phyloP scores from a whole-genome alignment of 345 rosid species.

The Camelina laxa region DNA sequence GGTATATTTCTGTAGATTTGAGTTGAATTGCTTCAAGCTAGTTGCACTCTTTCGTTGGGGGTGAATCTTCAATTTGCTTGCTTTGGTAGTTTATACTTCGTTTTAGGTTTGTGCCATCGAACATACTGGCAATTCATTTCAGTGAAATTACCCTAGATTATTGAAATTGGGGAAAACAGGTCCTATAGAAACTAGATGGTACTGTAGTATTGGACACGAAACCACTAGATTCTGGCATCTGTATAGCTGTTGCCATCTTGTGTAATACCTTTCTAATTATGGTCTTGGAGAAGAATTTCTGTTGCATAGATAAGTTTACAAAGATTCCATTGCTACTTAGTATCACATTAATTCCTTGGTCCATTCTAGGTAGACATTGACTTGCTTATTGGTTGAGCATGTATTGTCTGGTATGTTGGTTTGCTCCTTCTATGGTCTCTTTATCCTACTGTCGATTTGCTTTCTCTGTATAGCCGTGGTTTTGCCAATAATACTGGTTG shows the following conservation, averaged over 20 bases:
- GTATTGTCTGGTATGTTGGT: constrained; percentile 14
- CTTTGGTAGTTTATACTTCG: neutral
- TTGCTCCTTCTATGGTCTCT: constrained; percentile 26
- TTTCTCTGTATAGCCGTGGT: constrained; percentile 12
- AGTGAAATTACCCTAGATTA: constrained; percentile 28
- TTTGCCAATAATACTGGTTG: constrained; percentile 8
- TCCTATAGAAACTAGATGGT: constrained; percentile 4
- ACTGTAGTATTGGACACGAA: constrained; percentile 2
- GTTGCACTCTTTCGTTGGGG: constrained; percentile 7
- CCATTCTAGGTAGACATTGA: constrained; percentile 16
- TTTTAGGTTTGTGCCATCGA: neutral
- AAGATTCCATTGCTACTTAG: constrained; percentile 12
- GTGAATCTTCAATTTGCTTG: constrained; percentile 23
- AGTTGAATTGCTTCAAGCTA: constrained; percentile 24
- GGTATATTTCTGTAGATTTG: neutral
- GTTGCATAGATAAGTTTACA: constrained; percentile 18
- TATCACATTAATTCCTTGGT: constrained; percentile 22
- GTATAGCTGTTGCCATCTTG: constrained; percentile 25
- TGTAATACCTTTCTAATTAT: too few relatives aligned
- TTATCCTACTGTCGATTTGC: neutral
- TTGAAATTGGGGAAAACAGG: constrained; percentile 22
- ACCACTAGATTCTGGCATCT: constrained; percentile 5
- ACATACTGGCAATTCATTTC: constrained; percentile 13
- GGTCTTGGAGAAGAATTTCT: neutral
- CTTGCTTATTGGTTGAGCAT: constrained; percentile 31